Evolutionary conservation across 306 rosid species (phyloP), one percentile per base, ranked within the genome.

Genomic region (Prunus davidiana): DNA sequence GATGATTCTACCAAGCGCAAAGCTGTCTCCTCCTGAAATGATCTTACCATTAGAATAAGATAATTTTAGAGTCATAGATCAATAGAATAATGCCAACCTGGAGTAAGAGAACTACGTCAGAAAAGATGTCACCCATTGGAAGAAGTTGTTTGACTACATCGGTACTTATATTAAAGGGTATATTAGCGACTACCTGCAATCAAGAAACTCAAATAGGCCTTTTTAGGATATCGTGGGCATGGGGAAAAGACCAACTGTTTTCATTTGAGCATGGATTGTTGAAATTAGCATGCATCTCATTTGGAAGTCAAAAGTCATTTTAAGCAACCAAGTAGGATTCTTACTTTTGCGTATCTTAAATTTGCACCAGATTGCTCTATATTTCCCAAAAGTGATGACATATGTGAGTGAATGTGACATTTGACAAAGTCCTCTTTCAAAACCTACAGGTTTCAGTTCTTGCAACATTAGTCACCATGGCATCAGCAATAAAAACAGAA

Each of bases 21-120:
- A 61, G 97, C 93, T 12, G 97, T 84, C 84, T 94, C 98, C 78
- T 94, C 98, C 97, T 92, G 87, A 82, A 80, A 32, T 68, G 34
- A 58, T 77, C 69, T 61, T 55, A 69, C 75, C 66, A 78, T 30
- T 77, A 24, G 65, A 52, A 13, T 2, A 7, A 6, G 1, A 12
- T 5, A 67, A 10, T 27, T 18, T 50, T 71, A 5, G 12, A 56
- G n/a, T 30, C 28, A 30, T 0, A 12, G n/a, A 32, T 71, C 10
- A n/a, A 52, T 25, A 57, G 12, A 41, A 41, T 24, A 22, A 72
- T 67, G 74, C 81, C 34, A 85, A 90, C 98, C 93, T 90, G 96
- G 67, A 22, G 93, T 75, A 91, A 84, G 30, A 94, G 94, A 86
- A 87, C 90, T 55, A 90, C 96, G 76, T 89, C 93, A 28, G 95